Percentiles rank a stretch among this genome's conserved stretches.
Evolutionary conservation across 2,329 filamentous ascomycete genomes (phyloP).

Genomic region (Epichloe scottii): DNA sequence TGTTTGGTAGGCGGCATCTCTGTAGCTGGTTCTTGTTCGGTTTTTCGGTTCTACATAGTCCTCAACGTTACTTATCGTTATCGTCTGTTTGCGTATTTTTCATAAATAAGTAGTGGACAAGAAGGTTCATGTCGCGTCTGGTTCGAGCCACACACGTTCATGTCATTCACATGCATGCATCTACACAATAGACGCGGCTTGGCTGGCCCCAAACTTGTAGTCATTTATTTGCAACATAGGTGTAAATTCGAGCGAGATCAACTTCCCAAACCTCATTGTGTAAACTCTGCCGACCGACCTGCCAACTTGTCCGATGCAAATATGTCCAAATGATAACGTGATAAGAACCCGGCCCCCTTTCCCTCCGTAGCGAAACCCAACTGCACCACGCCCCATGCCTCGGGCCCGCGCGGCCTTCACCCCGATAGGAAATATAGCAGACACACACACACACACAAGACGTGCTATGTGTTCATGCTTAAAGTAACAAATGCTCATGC

Average conservation of each 20-base stretch:
- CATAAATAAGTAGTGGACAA: too few species aligned
- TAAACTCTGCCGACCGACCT: neutral
- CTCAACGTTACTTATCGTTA: too few species aligned
- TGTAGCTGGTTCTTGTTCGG: too few species aligned
- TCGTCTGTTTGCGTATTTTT: too few species aligned
- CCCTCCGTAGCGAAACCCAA: neutral
- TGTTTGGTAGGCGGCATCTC: too few species aligned
- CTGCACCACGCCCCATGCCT: neutral
- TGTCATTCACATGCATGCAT: neutral
- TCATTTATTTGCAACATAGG: neutral
- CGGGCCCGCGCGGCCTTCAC: neutral
- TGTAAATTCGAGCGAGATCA: neutral
- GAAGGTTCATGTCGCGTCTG: neutral
- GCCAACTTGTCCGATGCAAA: neutral
- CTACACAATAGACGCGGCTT: neutral
- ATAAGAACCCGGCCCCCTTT: neutral
- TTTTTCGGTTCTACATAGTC: too few species aligned
- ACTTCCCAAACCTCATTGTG: neutral
- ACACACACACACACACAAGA: neutral
- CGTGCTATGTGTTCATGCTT: slow-evolving; percentile 14
- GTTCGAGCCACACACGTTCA: neutral
- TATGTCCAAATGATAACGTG: neutral
- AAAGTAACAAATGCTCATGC: slow-evolving; percentile 24
- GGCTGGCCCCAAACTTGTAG: neutral
- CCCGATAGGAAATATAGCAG: neutral